Evolutionary conservation across 495 filamentous ascomycete genomes (phyloP), one percentile per base, ranked within the genome.

Genomic region (Penicillium manginii): DNA sequence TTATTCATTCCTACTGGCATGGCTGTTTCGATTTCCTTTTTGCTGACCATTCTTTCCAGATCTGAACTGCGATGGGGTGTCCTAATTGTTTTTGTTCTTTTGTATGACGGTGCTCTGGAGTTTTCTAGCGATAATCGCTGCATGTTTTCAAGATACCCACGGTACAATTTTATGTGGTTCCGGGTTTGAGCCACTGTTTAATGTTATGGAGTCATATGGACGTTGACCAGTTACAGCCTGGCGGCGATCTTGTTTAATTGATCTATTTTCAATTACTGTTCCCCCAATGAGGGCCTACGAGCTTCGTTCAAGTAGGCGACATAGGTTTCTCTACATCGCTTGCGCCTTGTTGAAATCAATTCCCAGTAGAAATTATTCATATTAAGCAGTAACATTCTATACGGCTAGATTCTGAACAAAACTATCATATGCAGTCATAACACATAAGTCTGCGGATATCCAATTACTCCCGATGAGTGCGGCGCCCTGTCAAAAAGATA

Each of bases 401-500:
- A 17, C 10, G 12, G 26, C 23, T 29, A 29, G 26, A 29, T 5
- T 10, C 10, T 50, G 17, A 50, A 50, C 19, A 31, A 33, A 33
- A 29, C 22, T 6, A 47, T 57, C 9, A 49, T 49, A 57, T 59
- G 32, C 15, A 56, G 17, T 57, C 61, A 59, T 62, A 48, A 49
- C 26, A 23, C 37, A 33, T 51, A 54, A 45, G 15, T 40, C 40
- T 43, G 40, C 15, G 17, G n/a, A 43, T n/a, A 33, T 6, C 4
- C 5, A 37, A n/a, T 47, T 59, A 59, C 50, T 55, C 52, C 53
- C 37, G 22, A 35, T 75, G 69, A 18, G 70, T 69, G 19, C 60
- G 67, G 45, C 72, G 70, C 72, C 73, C 73, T 76, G 11, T 4
- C 61, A 2, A 17, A 54, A 1, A 43, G 40, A 52, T 21, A 53